Evolutionary conservation across 495 filamentous ascomycete species (phyloP).

Genomic region (Polyplosphaeria fusca): DNA sequence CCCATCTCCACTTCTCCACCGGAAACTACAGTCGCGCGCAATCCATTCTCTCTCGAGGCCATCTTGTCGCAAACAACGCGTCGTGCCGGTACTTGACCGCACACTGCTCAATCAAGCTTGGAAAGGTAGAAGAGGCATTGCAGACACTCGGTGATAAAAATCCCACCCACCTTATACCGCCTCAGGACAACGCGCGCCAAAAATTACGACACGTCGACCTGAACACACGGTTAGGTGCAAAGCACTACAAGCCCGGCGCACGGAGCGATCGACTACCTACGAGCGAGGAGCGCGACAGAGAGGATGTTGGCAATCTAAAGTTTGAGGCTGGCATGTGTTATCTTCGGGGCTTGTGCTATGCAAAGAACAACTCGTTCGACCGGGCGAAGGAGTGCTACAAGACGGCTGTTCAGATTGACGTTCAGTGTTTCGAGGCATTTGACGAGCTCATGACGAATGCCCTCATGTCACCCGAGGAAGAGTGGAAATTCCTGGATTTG

Average conservation of each 20-base stretch:
- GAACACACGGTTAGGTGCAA: conserved; percentile 40
- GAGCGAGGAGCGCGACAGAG: conserved; percentile 62
- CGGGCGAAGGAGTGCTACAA: conserved; percentile 98
- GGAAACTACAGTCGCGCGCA: conserved; percentile 90
- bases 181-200: conserved; percentile 60
- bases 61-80: conserved; percentile 74
- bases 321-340: conserved; percentile 98
- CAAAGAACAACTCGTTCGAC: conserved; percentile 96
- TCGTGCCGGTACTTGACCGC: conserved; percentile 89
- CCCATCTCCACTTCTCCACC: conserved; percentile 88
- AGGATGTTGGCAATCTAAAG: conserved; percentile 68
- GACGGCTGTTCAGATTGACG: conserved; percentile 91
- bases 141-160: conserved; percentile 86
- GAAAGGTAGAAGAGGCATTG: conserved; percentile 83
- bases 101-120: conserved; percentile 88
- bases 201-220: conserved; percentile 49
- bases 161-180: conserved; percentile 77
- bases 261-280: conserved; percentile 55
- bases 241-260: conserved; percentile 46
- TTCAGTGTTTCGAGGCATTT: conserved; percentile 97
- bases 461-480: conserved; percentile 95
- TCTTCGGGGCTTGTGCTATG: conserved; percentile 86
- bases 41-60: conserved; percentile 76
- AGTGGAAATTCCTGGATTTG: conserved; percentile 87
- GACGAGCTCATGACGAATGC: conserved; percentile 97